These are phyloP conservation scores for Ogataea pilisensis DNA, from an alignment of 805 yeast genomes.

Conservation along the genomic window DNA sequence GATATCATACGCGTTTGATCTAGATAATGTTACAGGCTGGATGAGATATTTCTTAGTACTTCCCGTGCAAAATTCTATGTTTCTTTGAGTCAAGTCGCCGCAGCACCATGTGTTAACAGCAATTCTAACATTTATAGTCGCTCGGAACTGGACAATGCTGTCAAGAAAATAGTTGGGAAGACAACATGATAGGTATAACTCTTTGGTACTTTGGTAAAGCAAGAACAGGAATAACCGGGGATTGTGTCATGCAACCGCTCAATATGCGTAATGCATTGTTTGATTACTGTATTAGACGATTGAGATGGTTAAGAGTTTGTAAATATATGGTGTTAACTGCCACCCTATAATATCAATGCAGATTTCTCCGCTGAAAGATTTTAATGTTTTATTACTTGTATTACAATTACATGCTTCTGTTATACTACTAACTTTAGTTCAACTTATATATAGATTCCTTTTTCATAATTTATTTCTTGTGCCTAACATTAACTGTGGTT, in stretches of 20 bases:
- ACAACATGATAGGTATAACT: conserved; percentile 86
- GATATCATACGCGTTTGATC: too few relatives aligned
- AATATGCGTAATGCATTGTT: conserved; percentile 34
- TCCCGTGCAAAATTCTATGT: conserved; percentile 85
- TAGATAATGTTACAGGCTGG: conserved; percentile 70
- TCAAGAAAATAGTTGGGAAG: conserved; percentile 52
- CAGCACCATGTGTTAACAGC: conserved; percentile 91
- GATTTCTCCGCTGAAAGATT: conserved; percentile 74
- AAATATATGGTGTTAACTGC: conserved; percentile 86
- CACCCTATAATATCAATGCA: conserved; percentile 68
- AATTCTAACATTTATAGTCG: conserved; percentile 76
- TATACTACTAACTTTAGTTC: too few relatives aligned
- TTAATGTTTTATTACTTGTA: too few relatives aligned
- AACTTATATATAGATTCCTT: too few relatives aligned
- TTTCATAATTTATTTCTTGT: too few relatives aligned
- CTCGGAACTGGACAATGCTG: conserved; percentile 59
- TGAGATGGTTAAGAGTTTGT: conserved; percentile 82
- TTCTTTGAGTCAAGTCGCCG: conserved; percentile 64
- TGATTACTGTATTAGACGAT: conserved; percentile 65
- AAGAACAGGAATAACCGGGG: conserved; percentile 74
- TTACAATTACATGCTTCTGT: too few relatives aligned
- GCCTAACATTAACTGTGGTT: too few relatives aligned
- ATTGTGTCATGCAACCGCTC: conserved; percentile 74
- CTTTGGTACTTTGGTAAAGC: conserved; percentile 68
- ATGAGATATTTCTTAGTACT: conserved; percentile 80